These are phyloP conservation scores for Coniochaeta ligniaria DNA, from an alignment of 2,329 filamentous ascomycete genomes.

Conservation along the genomic window DNA sequence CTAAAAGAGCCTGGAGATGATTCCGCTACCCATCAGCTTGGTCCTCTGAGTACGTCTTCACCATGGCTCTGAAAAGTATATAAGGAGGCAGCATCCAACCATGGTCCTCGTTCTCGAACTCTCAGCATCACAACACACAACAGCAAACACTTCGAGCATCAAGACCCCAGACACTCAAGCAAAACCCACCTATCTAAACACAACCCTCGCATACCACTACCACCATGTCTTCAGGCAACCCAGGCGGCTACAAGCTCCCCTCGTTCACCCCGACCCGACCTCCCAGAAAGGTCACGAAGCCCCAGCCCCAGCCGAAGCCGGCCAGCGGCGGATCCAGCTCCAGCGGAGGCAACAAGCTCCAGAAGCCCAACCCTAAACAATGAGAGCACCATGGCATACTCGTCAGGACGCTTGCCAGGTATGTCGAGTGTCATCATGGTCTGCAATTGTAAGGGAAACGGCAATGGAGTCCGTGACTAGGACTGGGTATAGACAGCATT, in stretches of 20 bases:
- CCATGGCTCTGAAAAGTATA: not conserved
- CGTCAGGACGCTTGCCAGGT: not conserved
- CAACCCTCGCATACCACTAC: not conserved
- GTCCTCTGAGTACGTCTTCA: no score
- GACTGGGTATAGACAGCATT: no score
- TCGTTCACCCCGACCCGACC: not conserved
- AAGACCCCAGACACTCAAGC: not conserved
- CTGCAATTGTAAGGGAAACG: not conserved
- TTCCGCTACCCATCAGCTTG: no score
- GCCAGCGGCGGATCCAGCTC: not conserved
- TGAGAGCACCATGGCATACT: not conserved
- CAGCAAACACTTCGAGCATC: not conserved
- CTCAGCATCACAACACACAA: not conserved
- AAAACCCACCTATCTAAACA: not conserved
- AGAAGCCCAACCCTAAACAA: not conserved
- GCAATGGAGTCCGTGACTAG: no score
- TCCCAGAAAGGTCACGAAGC: not conserved
- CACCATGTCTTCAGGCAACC: not conserved
- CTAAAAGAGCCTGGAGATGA: no score
- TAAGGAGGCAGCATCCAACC: not conserved
- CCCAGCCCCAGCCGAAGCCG: not conserved
- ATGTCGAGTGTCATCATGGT: not conserved
- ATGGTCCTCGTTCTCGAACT: not conserved
- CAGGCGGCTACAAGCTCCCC: not conserved
- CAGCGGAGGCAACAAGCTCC: not conserved